Base-by-base conservation (phyloP, 2,329 filamentous ascomycete genomes). In the Cyphellophora attinorum region DNA sequence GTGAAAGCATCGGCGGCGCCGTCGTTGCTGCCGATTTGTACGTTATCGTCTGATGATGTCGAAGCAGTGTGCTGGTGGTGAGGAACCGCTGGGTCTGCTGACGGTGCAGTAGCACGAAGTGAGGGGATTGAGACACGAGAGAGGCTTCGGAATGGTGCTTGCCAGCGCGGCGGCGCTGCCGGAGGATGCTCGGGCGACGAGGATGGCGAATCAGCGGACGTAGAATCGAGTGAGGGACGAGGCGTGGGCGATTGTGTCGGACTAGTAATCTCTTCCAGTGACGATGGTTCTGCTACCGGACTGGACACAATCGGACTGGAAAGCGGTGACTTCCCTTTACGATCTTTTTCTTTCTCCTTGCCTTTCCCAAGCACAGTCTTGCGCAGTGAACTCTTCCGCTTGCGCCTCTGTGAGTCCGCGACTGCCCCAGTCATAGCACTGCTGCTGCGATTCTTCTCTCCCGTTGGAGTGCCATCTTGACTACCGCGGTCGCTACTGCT, bases 361-460 rank as follows among this genome's bases (percentile, higher is more conserved):
- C 80, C 79, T 42, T 81, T 81, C 11, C 85, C 84, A 12, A 94
- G 68, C 31, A 94, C 66, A 8, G 84, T 85, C 59, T 94, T 94
- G 40, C 88, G 74, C 55, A 95, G 65, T 8, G 88, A 94, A 3
- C 85, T 86, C 54, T 82, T 83, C 40, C 88, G 75, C 49, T 79
- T 78, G 36, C 85, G 68, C 30, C 75, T 75, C 54, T 68, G 65
- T 36, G 45, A 61, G 54, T 42, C 53, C 41, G 65, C 68, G 33
- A 69, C 53, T 16, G 62, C 65, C 23, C 56, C 60, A 17, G 59
- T 59, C 59, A 72, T 58, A 48, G 69, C 63, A 58, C 69, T 54
- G 38, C 44, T 47, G 31, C 51, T 51, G 38, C 16, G 49, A 43
- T 8, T 8, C 21, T 8, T 8, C n/a, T 25, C 21, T n/a, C 18